These are phyloP conservation scores for Termitomyces sp. DNA, from an alignment of 768 basidiomycete species.

Conservation along the genomic window DNA sequence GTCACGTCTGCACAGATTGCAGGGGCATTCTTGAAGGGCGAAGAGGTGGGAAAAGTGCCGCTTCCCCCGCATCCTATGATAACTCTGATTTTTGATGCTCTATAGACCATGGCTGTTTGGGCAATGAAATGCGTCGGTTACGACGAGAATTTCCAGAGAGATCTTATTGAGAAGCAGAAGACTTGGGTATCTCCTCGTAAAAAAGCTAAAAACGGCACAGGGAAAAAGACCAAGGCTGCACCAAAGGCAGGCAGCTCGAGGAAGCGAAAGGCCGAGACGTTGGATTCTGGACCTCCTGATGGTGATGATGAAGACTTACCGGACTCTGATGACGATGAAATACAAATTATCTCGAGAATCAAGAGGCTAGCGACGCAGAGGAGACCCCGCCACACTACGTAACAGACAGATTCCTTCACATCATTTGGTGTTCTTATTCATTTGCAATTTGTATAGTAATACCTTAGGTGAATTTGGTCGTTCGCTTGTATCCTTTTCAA, in stretches of 20 bases:
- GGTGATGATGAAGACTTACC: not conserved
- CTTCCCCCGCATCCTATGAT: not conserved
- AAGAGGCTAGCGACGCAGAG: not conserved
- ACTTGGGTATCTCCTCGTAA: not conserved
- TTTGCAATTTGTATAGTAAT: not conserved
- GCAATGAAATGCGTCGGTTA: not conserved
- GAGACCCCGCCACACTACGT: not conserved
- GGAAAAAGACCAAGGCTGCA: not conserved
- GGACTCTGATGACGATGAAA: not conserved
- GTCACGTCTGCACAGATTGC: slow-evolving; percentile 3
- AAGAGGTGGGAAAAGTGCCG: slow-evolving; percentile 1
- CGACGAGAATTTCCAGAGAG: not conserved
- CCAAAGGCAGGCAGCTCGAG: not conserved
- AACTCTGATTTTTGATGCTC: not conserved
- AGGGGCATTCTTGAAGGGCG: not conserved
- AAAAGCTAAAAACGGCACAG: not conserved
- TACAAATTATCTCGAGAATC: not conserved
- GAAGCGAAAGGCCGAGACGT: not conserved
- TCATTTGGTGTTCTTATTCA: too few relatives aligned
- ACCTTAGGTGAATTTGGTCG: not conserved
- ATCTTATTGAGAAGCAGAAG: not conserved
- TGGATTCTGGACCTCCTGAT: not conserved
- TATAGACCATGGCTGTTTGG: not conserved
- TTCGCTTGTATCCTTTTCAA: not conserved
- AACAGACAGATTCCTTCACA: not conserved